Evolutionary conservation across 208 protist genomes (phyloP), one percentile per base, ranked within the genome.

Genomic region (Crithidia acanthocephali): DNA sequence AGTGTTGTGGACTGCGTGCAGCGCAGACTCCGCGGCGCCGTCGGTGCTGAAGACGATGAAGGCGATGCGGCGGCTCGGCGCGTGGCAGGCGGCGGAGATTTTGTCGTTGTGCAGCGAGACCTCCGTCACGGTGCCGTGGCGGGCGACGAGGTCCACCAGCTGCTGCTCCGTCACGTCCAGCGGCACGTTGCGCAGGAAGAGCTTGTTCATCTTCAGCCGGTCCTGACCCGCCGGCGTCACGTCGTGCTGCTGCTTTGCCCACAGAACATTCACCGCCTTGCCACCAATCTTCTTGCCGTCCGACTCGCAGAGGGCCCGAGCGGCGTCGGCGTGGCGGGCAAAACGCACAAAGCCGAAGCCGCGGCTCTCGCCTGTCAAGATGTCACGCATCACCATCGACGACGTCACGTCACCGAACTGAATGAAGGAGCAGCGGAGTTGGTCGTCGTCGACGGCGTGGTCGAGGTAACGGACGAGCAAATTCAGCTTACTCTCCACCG

Each of bases 171-270:
- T 82, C 18, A 88, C 64, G 28, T 81, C 73, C 2, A 85, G 45
- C 5, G 90, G 91, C 42, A 95, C 80, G 55, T 95, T 95, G 27
- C 91, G 87, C 47, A 95, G 83, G 56, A 95, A 95, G 9, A 95
- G 74, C 72, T 95, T 95, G 27, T 75, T 73, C 22, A 94, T 95
- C 72, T 86, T 85, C 35, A 73, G 72, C 8, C 88, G 85, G 40
- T 84, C 88, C 56, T 91, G 78, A 11, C 87, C 86, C 32, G 90
- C 79, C 0, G 88, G 86, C 4, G 80, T 73, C 27, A 72, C 77
- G 57, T 95, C 90, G 73, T 90, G 85, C 72, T 82, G 69, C 74
- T 81, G 78, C 51, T 77, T 80, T 27, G 90, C 90, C 84, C 85
- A 95, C 63, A 93, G 87, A 16, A 93, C 79, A 13, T 70, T 66